A percentile compares a stretch with the other conserved stretches of the same genome.
phyloP scores from a whole-genome alignment of 1,284 basidiomycete species.

The Calocybe gambosa region DNA sequence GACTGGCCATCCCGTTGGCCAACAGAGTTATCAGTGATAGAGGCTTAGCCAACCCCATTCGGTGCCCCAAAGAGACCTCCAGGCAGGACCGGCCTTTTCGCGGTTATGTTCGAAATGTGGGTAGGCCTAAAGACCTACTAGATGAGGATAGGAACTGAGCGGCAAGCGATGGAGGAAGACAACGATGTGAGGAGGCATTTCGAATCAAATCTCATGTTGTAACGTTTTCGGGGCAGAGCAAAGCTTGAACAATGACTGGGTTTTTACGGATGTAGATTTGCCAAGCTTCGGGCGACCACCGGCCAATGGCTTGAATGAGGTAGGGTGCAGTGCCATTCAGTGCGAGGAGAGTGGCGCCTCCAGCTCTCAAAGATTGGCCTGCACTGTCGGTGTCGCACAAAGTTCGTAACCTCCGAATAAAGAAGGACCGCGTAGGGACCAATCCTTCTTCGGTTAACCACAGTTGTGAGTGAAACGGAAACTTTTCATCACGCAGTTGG shows the following conservation, averaged over 20 bases:
- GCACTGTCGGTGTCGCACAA: background rate
- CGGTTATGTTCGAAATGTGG: background rate
- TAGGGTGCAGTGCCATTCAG: background rate
- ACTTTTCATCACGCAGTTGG: background rate
- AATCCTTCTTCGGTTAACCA: background rate
- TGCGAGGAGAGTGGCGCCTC: conserved; percentile 6
- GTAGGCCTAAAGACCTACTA: background rate
- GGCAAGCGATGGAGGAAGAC: background rate
- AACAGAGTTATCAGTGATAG: too few species aligned
- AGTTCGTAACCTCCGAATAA: background rate
- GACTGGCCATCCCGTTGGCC: too few species aligned
- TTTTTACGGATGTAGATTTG: conserved; percentile 5
- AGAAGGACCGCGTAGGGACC: background rate
- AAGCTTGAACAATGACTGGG: conserved; percentile 2
- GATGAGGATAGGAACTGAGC: too few species aligned
- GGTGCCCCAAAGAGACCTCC: too few species aligned
- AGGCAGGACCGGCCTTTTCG: too few species aligned
- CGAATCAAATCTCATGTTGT: background rate
- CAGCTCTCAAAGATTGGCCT: background rate
- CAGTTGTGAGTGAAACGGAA: background rate
- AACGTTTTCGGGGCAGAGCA: background rate
- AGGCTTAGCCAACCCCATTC: too few species aligned
- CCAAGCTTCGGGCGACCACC: conserved; percentile 1
- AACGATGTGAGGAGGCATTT: background rate
- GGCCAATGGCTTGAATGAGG: conserved; percentile 5